Evolutionary conservation across 345 rosid genomes (phyloP).

Genomic region (Salix brachista): DNA sequence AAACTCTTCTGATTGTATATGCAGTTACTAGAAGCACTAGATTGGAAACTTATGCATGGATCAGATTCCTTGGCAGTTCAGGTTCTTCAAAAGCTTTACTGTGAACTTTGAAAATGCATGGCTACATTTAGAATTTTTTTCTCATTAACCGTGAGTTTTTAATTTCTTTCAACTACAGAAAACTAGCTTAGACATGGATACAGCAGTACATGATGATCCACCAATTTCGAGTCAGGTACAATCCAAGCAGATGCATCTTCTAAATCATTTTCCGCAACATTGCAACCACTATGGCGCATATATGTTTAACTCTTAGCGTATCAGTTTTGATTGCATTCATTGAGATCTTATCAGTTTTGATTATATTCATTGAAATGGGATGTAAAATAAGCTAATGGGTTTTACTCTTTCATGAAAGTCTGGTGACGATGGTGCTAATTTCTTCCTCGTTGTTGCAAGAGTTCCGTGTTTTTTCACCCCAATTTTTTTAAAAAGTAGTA

Average conservation of each 20-base stretch:
- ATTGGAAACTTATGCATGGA: constrained; percentile 98
- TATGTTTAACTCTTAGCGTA: neutral
- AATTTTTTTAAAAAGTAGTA: neutral
- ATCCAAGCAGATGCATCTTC: neutral
- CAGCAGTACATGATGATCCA: constrained; percentile 35
- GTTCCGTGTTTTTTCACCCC: neutral
- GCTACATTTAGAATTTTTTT: neutral
- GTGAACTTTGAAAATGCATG: constrained; percentile 1
- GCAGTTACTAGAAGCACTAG: constrained; percentile 95
- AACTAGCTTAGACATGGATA: constrained; percentile 17
- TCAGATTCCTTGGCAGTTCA: constrained; percentile 40
- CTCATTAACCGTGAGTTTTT: neutral
- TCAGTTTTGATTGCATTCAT: neutral
- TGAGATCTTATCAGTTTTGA: neutral
- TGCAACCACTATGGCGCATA: neutral
- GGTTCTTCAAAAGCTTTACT: constrained; percentile 32
- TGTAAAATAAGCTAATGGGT: neutral
- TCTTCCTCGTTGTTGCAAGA: neutral
- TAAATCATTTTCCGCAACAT: neutral
- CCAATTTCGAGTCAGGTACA: constrained; percentile 43
- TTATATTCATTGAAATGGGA: neutral
- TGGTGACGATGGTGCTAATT: neutral
- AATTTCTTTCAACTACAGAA: constrained; percentile 27
- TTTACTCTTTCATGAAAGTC: neutral
- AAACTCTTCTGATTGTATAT: constrained; percentile 14